A percentile compares a stretch with the other conserved stretches of the same genome.
These are phyloP conservation scores for Lipomyces japonicus DNA, from an alignment of 805 yeast species.

Conservation along the genomic window DNA sequence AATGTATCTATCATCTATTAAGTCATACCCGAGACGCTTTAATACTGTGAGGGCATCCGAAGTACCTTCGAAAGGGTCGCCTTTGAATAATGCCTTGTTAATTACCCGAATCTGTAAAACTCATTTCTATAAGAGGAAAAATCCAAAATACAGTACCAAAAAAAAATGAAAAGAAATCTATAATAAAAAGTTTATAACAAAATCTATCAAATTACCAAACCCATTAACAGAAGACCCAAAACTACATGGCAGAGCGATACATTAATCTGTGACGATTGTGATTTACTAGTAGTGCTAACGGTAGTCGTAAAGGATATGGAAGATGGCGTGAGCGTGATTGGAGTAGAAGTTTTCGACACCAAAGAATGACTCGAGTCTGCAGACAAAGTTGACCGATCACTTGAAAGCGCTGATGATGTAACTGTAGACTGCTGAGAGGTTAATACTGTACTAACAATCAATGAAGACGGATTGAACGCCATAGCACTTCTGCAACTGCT, in stretches of 20 bases:
- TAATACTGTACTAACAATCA: not conserved
- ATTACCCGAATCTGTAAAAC: too few relatives aligned
- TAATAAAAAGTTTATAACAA: not conserved
- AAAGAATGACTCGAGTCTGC: not conserved
- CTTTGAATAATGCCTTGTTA: too few relatives aligned
- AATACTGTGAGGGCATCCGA: too few relatives aligned
- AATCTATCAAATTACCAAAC: too few relatives aligned
- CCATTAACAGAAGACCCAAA: not conserved
- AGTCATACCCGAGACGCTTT: too few relatives aligned
- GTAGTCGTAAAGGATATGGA: not conserved
- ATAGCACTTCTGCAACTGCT: too few relatives aligned
- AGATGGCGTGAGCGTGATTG: not conserved
- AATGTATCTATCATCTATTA: too few relatives aligned
- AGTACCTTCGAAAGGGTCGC: too few relatives aligned
- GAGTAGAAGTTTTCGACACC: not conserved
- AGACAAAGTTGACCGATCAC: not conserved
- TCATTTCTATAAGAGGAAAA: too few relatives aligned
- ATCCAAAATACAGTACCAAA: not conserved
- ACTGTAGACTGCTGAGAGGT: not conserved
- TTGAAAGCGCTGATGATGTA: not conserved
- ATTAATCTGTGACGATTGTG: not conserved
- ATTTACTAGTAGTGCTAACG: not conserved
- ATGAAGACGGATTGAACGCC: too few relatives aligned
- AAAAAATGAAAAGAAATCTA: too few relatives aligned
- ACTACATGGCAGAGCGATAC: not conserved